Evolutionary conservation across 371 early-diverging fungal genomes (phyloP).

Genomic region (Mortierella sp.): DNA sequence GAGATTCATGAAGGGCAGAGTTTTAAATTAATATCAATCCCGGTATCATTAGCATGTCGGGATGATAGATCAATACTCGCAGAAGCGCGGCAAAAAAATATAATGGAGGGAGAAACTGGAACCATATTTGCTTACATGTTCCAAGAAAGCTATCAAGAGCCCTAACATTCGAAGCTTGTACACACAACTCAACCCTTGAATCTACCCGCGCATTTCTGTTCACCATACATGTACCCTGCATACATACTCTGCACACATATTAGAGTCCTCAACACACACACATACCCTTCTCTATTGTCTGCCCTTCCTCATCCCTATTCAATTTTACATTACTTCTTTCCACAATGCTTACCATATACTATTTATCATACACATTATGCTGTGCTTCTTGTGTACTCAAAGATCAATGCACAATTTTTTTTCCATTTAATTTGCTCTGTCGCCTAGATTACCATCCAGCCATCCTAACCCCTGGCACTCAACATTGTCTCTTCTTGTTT

Average conservation of each 20-base stretch:
- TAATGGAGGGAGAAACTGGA: too few species aligned
- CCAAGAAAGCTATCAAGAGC: too few species aligned
- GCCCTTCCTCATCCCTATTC: background rate
- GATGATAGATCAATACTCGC: background rate
- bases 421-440: slow-evolving; percentile 6
- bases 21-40: background rate
- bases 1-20: background rate
- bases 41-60: background rate
- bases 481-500: slow-evolving; percentile 18
- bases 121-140: too few species aligned
- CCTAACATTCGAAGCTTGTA: background rate
- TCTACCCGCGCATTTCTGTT: background rate
- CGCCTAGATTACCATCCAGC: slow-evolving; percentile 31
- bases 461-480: slow-evolving; percentile 2
- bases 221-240: too few species aligned
- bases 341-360: slow-evolving; percentile 15
- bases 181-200: background rate
- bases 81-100: slow-evolving; percentile 4
- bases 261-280: too few species aligned
- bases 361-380: slow-evolving; percentile 2
- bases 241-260: too few species aligned
- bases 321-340: background rate
- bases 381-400: slow-evolving; percentile 10
- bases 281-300: background rate
- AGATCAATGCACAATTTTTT: slow-evolving; percentile 7